Base-by-base conservation (phyloP, 225 moss, liverwort and hornwort genomes). In the Pleurozium schreberi region DNA sequence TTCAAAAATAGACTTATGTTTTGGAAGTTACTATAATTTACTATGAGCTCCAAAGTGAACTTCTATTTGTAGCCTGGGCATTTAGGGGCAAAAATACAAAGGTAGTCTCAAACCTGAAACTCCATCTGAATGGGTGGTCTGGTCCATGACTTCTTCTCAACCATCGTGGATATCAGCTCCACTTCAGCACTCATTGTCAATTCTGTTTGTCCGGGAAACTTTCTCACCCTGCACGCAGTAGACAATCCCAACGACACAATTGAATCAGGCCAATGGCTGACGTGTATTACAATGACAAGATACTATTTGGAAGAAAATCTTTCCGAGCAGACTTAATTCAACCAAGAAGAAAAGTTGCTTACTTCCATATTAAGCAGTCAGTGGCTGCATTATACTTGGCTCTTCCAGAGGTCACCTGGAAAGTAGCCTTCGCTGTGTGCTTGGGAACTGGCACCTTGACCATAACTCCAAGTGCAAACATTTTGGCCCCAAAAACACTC, bases 51-150 rank as follows among this genome's bases (percentile, higher is more conserved):
- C 49, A 61, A 85, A 75, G 38, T 36, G 36, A 38, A 61, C 34
- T 57, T 61, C 49, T 42, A 50, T 30, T 76, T 27, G 36, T 28
- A 85, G 49, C 75, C 62, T 49, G 63, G 30, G 68, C 27, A 87
- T 80, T 58, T 27, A 28, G 30, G 45, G 47, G 8, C 18, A 23
- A 62, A 28, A 60, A 16, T 38, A 71, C 34, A 10, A 65, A 12
- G 57, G 22, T 28, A 14, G 31, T 81, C 70, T 89, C 90, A 83
- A 87, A 97, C 97, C 97, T 98, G 98, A 87, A 98, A 98, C 91
- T 98, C 98, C 98, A 98, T 98, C 89, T 98, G 98, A 84, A 98
- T 98, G 31, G 98, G 98, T 88, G 98, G 96, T 87, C 96, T 95
- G 52, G 97, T 96, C 98, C 98, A 98, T 38, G 98, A 95, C 92